phyloP scores from a whole-genome alignment of 306 rosid species.

The Senna siamea region DNA sequence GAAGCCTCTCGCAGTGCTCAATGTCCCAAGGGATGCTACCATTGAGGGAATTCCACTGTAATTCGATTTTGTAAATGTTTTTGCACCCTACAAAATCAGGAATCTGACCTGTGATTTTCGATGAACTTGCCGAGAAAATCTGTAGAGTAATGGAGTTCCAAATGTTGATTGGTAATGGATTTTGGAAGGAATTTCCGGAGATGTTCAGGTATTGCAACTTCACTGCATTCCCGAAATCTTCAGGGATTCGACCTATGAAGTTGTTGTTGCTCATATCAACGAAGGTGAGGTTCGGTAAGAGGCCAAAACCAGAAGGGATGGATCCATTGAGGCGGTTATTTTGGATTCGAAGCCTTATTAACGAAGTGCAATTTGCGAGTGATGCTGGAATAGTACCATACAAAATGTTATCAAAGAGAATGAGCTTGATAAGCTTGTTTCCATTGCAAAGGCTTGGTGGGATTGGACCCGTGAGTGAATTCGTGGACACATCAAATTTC shows the following conservation, averaged over 20 bases:
- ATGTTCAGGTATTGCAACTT: constrained; percentile 50
- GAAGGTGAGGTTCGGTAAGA: constrained; percentile 46
- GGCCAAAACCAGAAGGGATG: constrained; percentile 59
- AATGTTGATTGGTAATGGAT: constrained; percentile 46
- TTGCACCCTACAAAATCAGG: constrained; percentile 63
- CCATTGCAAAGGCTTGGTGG: constrained; percentile 70
- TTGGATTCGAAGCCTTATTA: constrained; percentile 70
- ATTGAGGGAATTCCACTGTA: constrained; percentile 61
- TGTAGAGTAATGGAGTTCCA: constrained; percentile 54
- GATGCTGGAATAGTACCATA: constrained; percentile 49
- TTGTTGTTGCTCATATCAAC: constrained; percentile 57
- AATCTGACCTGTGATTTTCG: constrained; percentile 48
- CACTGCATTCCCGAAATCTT: constrained; percentile 56
- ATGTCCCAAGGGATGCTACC: constrained; percentile 81
- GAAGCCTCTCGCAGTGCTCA: constrained; percentile 61
- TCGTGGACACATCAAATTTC: constrained; percentile 72
- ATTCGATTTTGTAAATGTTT: constrained; percentile 58
- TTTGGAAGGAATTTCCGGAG: constrained; percentile 48
- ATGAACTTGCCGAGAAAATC: constrained; percentile 60
- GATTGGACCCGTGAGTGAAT: constrained; percentile 72
- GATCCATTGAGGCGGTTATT: constrained; percentile 71
- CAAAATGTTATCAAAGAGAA: constrained; percentile 67
- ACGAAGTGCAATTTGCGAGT: constrained; percentile 57
- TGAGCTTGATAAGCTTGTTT: constrained; percentile 59
- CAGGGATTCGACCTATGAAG: constrained; percentile 54